Base-by-base conservation (phyloP, 805 yeast genomes). In the Wickerhamomyces rabaulensis region DNA sequence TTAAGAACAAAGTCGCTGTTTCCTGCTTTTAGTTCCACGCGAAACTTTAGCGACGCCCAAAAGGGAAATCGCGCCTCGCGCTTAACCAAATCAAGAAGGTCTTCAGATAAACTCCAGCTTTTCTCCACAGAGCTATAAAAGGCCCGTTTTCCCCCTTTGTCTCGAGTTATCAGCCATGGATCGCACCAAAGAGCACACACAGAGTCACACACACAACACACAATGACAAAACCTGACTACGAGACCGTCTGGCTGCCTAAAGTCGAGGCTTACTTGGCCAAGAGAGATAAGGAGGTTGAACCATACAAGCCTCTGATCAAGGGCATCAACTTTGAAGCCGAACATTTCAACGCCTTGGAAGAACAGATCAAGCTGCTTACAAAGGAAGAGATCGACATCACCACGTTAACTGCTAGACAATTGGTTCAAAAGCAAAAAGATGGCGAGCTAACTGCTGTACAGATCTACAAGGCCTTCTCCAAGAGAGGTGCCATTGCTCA, bases 401-500 rank as follows among this genome's bases (percentile, higher is more conserved):
- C 62, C 13, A 25, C 33, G 9, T 41, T 48, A 9, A 48, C 56
- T 5, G 57, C 57, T 2, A 46, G 44, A 42, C 45, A 54, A 23
- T 27, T 60, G 19, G 33, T 57, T 17, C 50, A 42, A 2, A 54
- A 47, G 31, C 63, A 60, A 35, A 44, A 50, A 20, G 4, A 40
- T 10, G 71, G 71, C 21, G 61, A 66, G 46, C 67, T 69, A 62
- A 61, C 71, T 3, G 62, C 63, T 10, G 57, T 56, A 10, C 70
- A 74, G 43, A 80, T 80, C 10, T 67, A 75, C 9, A 62, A 62
- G 10, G 82, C 84, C 1, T 81, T 75, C 61, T 68, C 80, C 50
- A 79, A 80, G 56, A 64, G 86, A 42, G 78, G 84, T 12, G 75
- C 80, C 6, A 55, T 79, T 16, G 81, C 80, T 0, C 84, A 78